Base-by-base conservation (phyloP, 2,329 filamentous ascomycete species). In the Septoria petroselini region DNA sequence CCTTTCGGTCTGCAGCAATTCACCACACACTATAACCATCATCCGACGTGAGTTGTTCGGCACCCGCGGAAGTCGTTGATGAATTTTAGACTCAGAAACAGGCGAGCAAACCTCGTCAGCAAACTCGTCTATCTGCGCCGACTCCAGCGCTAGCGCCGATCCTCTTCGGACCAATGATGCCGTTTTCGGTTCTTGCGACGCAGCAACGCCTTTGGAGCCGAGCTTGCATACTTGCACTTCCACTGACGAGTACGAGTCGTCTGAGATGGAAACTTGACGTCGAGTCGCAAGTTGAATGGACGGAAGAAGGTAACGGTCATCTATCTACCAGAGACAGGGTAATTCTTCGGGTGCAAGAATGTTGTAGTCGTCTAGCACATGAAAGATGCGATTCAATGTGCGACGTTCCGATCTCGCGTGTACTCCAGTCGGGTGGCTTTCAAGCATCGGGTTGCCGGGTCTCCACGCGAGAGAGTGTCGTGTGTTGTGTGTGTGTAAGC, bases 31-130 rank as follows among this genome's bases (percentile, higher is more conserved):
- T n/a, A n/a, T n/a, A n/a, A n/a, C n/a, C n/a, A n/a, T n/a, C n/a
- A n/a, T n/a, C n/a, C n/a, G n/a, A n/a, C n/a, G n/a, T n/a, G n/a
- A n/a, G n/a, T n/a, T n/a, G n/a, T n/a, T n/a, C 31, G 38, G 53
- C 40, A 23, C 21, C 48, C 46, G 47, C 33, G 27, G 47, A 31
- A 37, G 17, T 19, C n/a, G n/a, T n/a, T n/a, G n/a, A 33, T 27
- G 18, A 50, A 54, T 52, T n/a, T n/a, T 57, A 58, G 44, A 55
- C 58, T 56, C 52, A 38, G 30, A 35, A 33, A 44, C 30, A 61
- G 48, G 57, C 58, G 58, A 59, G 45, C 15, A 34, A 49, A 51
- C n/a, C n/a, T 48, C 57, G 53, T 53, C 49, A 54, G 50, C 50
- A 25, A 7, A 47, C 48, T 58, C 54, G 54, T 61, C 55, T 57